These are phyloP conservation scores for Pichia eremophila DNA, from an alignment of 805 yeast genomes.

Conservation along the genomic window DNA sequence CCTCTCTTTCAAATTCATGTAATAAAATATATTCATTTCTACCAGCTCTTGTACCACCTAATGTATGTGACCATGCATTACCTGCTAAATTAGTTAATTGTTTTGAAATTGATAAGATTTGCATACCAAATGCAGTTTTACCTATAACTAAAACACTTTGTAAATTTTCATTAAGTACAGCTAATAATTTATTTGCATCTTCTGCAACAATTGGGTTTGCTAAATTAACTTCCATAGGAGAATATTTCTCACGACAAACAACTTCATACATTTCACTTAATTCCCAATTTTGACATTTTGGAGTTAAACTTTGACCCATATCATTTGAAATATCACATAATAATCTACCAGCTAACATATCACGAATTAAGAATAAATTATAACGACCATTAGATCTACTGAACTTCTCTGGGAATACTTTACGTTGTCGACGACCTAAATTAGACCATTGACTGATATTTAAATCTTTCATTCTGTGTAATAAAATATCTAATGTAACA, in stretches of 20 bases:
- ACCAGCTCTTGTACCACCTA: constrained; percentile 92
- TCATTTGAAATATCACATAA: constrained; percentile 91
- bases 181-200: constrained; percentile 56
- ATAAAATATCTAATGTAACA: constrained; percentile 66
- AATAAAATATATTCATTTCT: constrained; percentile 87
- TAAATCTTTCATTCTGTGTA: constrained; percentile 71
- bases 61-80: constrained; percentile 92
- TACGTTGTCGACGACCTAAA: constrained; percentile 74
- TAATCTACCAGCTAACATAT: constrained; percentile 75
- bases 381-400: constrained; percentile 45
- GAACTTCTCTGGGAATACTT: constrained; percentile 67
- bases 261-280: constrained; percentile 82
- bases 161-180: constrained; percentile 63
- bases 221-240: constrained; percentile 64
- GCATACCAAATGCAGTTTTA: constrained; percentile 71
- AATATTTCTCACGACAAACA: constrained; percentile 56
- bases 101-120: constrained; percentile 79
- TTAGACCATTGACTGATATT: constrained; percentile 70
- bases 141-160: constrained; percentile 61
- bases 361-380: constrained; percentile 43
- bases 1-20: constrained; percentile 79
- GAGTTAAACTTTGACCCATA: constrained; percentile 85
- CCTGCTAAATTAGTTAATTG: constrained; percentile 92
- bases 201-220: constrained; percentile 55
- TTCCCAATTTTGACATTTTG: constrained; percentile 92